These are phyloP conservation scores for Flaveria robusta DNA, from an alignment of 129 eudicot genomes.

Conservation along the genomic window DNA sequence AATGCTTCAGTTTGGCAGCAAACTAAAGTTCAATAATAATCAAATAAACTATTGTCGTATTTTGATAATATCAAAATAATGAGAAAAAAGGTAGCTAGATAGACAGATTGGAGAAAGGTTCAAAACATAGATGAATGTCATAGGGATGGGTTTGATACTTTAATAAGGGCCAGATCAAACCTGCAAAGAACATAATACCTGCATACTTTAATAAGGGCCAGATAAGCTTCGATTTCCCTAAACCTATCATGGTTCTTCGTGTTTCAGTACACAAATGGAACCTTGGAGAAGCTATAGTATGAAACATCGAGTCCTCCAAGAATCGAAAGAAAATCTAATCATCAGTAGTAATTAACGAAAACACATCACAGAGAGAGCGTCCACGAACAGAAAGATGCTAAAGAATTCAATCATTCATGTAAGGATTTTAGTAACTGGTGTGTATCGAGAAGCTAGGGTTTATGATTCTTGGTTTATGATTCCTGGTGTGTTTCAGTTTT, in stretches of 20 bases:
- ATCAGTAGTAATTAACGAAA: slow-evolving; percentile 12
- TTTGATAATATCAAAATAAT: no score
- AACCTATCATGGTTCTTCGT: background rate
- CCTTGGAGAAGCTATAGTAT: background rate
- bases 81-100: no score
- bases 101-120: background rate
- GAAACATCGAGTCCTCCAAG: background rate
- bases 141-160: slow-evolving; percentile 37
- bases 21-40: background rate
- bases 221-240: slow-evolving; percentile 8
- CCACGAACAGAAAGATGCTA: background rate
- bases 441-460: slow-evolving; percentile 31
- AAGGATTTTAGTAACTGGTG: slow-evolving; percentile 17
- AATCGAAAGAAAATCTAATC: slow-evolving; percentile 13
- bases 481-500: no score
- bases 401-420: background rate
- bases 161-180: no score
- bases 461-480: slow-evolving; percentile 17
- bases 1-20: background rate
- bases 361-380: slow-evolving; percentile 1
- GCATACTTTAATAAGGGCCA: no score
- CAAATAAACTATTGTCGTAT: no score
- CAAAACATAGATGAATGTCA: slow-evolving; percentile 28
- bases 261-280: background rate
- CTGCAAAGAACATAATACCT: no score